phyloP scores from a whole-genome alignment of 371 early-diverging fungal genomes.

The Circinella umbellata region DNA sequence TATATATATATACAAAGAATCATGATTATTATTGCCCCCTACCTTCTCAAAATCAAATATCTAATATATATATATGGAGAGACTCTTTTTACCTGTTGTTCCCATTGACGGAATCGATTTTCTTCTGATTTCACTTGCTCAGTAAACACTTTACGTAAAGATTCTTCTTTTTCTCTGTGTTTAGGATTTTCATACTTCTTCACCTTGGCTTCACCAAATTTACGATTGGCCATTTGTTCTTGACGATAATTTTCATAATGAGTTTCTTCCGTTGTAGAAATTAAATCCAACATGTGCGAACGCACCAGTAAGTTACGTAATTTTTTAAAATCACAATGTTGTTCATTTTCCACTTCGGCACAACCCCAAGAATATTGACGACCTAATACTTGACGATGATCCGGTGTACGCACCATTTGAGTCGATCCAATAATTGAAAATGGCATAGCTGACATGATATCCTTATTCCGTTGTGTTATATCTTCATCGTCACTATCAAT shows the following conservation, averaged over 20 bases:
- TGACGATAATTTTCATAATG: conserved; percentile 91
- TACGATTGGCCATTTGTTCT: conserved; percentile 79
- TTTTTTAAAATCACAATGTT: conserved; percentile 90
- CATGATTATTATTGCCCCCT: neutral
- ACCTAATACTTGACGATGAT: conserved; percentile 79
- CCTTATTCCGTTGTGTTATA: conserved; percentile 72
- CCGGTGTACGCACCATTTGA: conserved; percentile 71
- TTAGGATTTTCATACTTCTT: conserved; percentile 82
- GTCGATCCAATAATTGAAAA: conserved; percentile 93
- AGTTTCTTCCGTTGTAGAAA: conserved; percentile 82
- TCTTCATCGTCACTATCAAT: conserved; percentile 86
- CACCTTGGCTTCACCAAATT: conserved; percentile 78
- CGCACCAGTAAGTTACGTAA: conserved; percentile 90
- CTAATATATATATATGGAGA: too few relatives aligned
- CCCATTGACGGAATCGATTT: conserved; percentile 96
- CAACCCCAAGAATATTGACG: conserved; percentile 94
- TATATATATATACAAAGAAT: conserved; percentile 11
- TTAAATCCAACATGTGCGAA: conserved; percentile 92
- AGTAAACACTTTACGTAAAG: conserved; percentile 89
- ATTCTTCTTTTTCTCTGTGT: conserved; percentile 90
- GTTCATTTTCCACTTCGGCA: conserved; percentile 89
- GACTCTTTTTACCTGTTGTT: conserved; percentile 73
- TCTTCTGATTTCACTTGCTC: conserved; percentile 96
- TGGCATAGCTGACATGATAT: conserved; percentile 88
- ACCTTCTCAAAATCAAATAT: neutral